Evolutionary conservation across 768 basidiomycete species (phyloP).

Genomic region (Boletus reticulatus): DNA sequence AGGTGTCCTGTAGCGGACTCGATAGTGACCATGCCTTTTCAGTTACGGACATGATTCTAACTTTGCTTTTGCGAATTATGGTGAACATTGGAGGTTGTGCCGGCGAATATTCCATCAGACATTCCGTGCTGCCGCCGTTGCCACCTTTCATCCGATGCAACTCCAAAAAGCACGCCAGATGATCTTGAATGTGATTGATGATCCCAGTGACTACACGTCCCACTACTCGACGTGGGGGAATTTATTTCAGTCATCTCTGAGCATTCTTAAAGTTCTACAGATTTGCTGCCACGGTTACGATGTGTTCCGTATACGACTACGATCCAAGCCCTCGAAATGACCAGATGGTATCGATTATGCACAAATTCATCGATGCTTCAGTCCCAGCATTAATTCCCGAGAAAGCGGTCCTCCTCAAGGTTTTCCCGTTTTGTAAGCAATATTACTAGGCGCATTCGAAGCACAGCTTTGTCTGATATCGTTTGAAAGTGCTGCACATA

Average conservation of each 20-base stretch:
- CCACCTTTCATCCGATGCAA: conserved; percentile 14
- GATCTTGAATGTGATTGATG: conserved; percentile 8
- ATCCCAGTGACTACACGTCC: not conserved
- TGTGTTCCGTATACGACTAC: conserved; percentile 18
- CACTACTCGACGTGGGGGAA: conserved; percentile 11
- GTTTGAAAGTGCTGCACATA: conserved; percentile 20
- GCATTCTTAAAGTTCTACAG: conserved; percentile 14
- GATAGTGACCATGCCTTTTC: not conserved
- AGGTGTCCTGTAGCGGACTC: not conserved
- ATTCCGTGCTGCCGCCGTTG: conserved; percentile 2
- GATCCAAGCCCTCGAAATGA: conserved; percentile 15
- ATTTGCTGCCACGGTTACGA: conserved; percentile 31
- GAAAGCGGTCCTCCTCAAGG: conserved; percentile 11
- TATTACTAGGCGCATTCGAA: not conserved
- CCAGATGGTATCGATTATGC: conserved; percentile 13
- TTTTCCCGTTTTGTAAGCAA: conserved; percentile 18
- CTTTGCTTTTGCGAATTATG: conserved; percentile 1
- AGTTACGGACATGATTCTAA: conserved; percentile 18
- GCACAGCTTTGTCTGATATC: not conserved
- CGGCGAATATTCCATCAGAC: conserved; percentile 20
- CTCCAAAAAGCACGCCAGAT: conserved; percentile 11
- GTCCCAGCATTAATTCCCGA: conserved; percentile 7
- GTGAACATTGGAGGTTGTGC: too few relatives aligned
- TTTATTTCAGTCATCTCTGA: not conserved
- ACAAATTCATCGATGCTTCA: conserved; percentile 9